phyloP scores from a whole-genome alignment of 2,329 filamentous ascomycete species.

The Chaetomium sp. region DNA sequence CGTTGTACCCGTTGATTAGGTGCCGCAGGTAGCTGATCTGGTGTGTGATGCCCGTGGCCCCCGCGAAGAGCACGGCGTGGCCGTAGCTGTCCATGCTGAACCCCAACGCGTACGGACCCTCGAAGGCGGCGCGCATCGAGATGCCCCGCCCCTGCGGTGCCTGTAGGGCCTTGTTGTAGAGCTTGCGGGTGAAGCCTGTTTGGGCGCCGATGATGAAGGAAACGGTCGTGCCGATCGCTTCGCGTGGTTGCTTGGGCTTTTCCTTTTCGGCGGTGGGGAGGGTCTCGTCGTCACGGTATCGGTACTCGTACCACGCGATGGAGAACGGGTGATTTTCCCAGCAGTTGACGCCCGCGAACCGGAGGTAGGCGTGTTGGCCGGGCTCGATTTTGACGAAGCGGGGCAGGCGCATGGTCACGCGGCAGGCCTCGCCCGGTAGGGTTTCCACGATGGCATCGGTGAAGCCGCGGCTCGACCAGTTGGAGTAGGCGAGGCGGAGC shows the following conservation, averaged over 20 bases:
- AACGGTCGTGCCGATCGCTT: constrained; percentile 55
- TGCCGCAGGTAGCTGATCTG: constrained; percentile 86
- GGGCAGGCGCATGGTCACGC: constrained; percentile 70
- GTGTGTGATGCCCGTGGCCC: constrained; percentile 93
- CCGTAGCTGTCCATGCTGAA: constrained; percentile 91
- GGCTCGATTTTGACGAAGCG: constrained; percentile 67
- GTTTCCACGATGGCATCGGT: constrained; percentile 68
- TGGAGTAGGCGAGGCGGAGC: constrained; percentile 64
- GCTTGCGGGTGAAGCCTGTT: constrained; percentile 81
- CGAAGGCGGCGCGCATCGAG: constrained; percentile 71
- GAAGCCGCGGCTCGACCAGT: constrained; percentile 60
- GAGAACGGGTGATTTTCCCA: constrained; percentile 82
- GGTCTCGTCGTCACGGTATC: constrained; percentile 44
- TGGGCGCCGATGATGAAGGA: constrained; percentile 86
- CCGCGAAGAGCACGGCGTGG: constrained; percentile 86
- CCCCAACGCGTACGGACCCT: constrained; percentile 85
- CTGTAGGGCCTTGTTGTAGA: constrained; percentile 69
- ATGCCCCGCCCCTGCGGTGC: constrained; percentile 54
- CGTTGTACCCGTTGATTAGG: constrained; percentile 68
- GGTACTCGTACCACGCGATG: constrained; percentile 70
- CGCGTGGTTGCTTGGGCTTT: constrained; percentile 32
- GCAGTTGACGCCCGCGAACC: constrained; percentile 64
- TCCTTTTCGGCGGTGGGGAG: constrained; percentile 33
- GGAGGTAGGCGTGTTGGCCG: constrained; percentile 75
- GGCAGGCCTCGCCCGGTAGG: constrained; percentile 68